phyloP scores from a whole-genome alignment of 2,329 filamentous ascomycete genomes.

The Colletotrichum simmondsii region DNA sequence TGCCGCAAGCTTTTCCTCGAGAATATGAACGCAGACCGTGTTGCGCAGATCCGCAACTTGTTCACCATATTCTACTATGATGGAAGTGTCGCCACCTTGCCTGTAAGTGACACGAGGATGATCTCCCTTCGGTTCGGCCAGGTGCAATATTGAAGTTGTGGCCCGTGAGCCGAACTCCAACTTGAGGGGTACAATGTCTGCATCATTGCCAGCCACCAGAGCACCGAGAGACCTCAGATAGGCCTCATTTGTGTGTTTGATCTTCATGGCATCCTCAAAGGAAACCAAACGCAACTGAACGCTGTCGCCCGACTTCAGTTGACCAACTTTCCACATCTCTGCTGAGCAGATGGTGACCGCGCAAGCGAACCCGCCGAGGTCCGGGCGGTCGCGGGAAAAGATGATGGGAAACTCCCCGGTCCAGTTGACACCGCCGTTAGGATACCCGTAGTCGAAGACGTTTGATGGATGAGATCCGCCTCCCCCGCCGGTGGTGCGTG shows the following conservation, averaged over 20 bases:
- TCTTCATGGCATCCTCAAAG: slow-evolving; percentile 6
- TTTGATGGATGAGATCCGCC: slow-evolving; percentile 72
- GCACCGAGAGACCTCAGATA: not conserved
- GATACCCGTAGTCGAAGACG: slow-evolving; percentile 69
- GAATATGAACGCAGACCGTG: slow-evolving; percentile 45
- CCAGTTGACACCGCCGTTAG: slow-evolving; percentile 47
- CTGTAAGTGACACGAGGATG: slow-evolving; percentile 53
- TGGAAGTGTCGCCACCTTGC: slow-evolving; percentile 59
- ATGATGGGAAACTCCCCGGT: slow-evolving; percentile 48
- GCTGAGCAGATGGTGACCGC: slow-evolving; percentile 43
- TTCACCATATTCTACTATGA: slow-evolving; percentile 68
- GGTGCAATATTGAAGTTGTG: slow-evolving; percentile 36
- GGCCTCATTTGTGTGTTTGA: not conserved
- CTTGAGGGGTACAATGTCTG: not conserved
- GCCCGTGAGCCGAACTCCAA: not conserved
- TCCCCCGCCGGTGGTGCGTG: slow-evolving; percentile 68
- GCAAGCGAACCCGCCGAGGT: slow-evolving; percentile 45
- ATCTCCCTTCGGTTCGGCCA: slow-evolving; percentile 38
- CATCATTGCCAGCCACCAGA: not conserved
- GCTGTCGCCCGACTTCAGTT: slow-evolving; percentile 44
- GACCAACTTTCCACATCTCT: slow-evolving; percentile 50
- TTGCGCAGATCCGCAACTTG: slow-evolving; percentile 65
- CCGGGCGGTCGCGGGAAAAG: slow-evolving; percentile 46
- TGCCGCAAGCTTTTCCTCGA: slow-evolving; percentile 25
- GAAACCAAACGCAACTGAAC: not conserved